phyloP scores from a whole-genome alignment of 2,329 filamentous ascomycete species.

The Hypoxylon sp. region DNA sequence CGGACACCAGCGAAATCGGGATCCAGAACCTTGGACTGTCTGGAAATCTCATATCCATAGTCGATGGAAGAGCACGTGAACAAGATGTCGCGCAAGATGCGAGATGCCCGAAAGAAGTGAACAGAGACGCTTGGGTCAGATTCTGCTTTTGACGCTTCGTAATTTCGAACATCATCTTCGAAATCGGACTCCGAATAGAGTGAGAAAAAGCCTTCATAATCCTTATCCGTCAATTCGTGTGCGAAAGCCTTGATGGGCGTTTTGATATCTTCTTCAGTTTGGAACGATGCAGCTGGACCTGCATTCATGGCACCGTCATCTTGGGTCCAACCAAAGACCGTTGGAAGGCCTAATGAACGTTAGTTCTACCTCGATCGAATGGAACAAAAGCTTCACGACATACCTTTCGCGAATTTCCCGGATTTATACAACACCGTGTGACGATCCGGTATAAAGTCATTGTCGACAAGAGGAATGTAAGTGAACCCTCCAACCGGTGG shows the following conservation, averaged over 20 bases:
- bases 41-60: conserved; percentile 34
- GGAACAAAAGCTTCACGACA: too few species aligned
- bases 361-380: too few species aligned
- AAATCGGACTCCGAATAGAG: conserved; percentile 43
- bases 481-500: conserved; percentile 42
- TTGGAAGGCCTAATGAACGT: neutral
- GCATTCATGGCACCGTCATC: conserved; percentile 44
- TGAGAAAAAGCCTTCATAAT: conserved; percentile 39
- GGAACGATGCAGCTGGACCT: conserved; percentile 32
- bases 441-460: conserved; percentile 41
- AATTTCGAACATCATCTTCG: conserved; percentile 32
- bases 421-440: conserved; percentile 37
- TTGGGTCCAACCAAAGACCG: conserved; percentile 6
- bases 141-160: conserved; percentile 28
- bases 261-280: conserved; percentile 42
- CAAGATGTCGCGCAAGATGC: conserved; percentile 35
- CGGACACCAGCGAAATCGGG: conserved; percentile 32
- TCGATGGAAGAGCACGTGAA: conserved; percentile 37
- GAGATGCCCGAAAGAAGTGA: conserved; percentile 32
- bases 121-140: conserved; percentile 31
- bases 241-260: conserved; percentile 32
- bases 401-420: conserved; percentile 18
- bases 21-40: conserved; percentile 24
- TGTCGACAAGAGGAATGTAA: conserved; percentile 44
- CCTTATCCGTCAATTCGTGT: conserved; percentile 36